Conservation (phyloP, 129 eudicot species). For the Rutidosis leptorrhynchoides region DNA sequence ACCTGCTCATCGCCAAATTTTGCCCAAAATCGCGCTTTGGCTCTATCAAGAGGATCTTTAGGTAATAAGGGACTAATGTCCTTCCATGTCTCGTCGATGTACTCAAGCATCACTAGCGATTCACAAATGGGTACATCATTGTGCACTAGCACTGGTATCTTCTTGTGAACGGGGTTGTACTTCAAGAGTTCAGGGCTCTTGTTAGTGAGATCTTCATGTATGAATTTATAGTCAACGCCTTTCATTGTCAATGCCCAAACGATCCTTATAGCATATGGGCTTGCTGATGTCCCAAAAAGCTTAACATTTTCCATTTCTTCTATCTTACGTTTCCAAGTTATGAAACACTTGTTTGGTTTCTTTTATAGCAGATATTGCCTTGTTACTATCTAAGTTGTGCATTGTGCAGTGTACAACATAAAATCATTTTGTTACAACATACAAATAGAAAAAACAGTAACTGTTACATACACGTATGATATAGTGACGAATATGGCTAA, state of each 20-base stretch:
- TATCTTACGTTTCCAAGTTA: neutral
- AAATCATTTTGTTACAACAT: neutral
- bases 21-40: conserved; percentile 58
- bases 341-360: neutral
- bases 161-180: conserved; percentile 51
- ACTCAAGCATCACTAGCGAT: conserved; percentile 54
- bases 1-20: conserved; percentile 50
- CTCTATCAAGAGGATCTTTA: conserved; percentile 38
- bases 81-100: conserved; percentile 58
- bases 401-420: neutral
- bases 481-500: neutral
- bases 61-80: conserved; percentile 40
- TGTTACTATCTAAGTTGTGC: conserved; percentile 14
- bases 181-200: conserved; percentile 50
- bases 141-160: conserved; percentile 56
- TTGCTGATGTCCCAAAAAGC: conserved; percentile 56
- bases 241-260: conserved; percentile 52
- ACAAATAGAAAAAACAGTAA: neutral
- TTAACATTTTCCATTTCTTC: conserved; percentile 46
- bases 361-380: conserved; percentile 7
- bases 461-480: neutral
- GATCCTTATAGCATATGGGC: conserved; percentile 41
- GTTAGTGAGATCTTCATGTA: conserved; percentile 40
- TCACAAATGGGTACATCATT: conserved; percentile 41
- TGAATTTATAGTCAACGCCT: conserved; percentile 50